Conservation (phyloP, 331 rosid species). For the Stylosanthes scabra region DNA sequence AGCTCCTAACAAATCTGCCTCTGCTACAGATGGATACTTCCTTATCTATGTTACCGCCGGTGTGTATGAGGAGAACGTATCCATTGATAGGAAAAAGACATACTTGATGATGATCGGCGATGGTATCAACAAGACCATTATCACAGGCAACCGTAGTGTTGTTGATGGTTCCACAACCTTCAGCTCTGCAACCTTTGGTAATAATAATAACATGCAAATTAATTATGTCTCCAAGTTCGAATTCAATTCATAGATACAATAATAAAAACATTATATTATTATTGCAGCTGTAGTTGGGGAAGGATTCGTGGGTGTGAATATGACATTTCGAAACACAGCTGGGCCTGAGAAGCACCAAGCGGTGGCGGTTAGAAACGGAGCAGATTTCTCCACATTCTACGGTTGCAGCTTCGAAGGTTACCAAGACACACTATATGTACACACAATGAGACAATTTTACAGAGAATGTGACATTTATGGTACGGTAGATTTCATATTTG, state of each 20-base stretch:
- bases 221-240: no score
- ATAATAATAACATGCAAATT: conserved; percentile 45
- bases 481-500: conserved; percentile 86
- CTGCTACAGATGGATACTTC: conserved; percentile 58
- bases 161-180: conserved; percentile 83
- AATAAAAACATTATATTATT: background rate
- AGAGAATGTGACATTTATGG: conserved; percentile 84
- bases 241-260: no score
- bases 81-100: conserved; percentile 62
- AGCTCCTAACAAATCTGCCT: conserved; percentile 66
- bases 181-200: conserved; percentile 89
- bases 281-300: conserved; percentile 67
- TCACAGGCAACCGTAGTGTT: conserved; percentile 77
- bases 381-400: conserved; percentile 80
- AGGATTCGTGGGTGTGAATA: conserved; percentile 83
- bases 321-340: conserved; percentile 79
- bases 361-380: conserved; percentile 75
- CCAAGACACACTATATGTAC: conserved; percentile 82
- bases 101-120: conserved; percentile 81
- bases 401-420: conserved; percentile 87
- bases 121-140: conserved; percentile 71
- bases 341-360: conserved; percentile 90
- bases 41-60: conserved; percentile 77
- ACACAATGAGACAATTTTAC: conserved; percentile 80
- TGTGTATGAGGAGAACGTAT: conserved; percentile 69